Percentiles rank a stretch among this genome's conserved stretches.
These are phyloP conservation scores for Chondrus crispus DNA, from an alignment of 23 red algal genomes.

Conservation along the genomic window DNA sequence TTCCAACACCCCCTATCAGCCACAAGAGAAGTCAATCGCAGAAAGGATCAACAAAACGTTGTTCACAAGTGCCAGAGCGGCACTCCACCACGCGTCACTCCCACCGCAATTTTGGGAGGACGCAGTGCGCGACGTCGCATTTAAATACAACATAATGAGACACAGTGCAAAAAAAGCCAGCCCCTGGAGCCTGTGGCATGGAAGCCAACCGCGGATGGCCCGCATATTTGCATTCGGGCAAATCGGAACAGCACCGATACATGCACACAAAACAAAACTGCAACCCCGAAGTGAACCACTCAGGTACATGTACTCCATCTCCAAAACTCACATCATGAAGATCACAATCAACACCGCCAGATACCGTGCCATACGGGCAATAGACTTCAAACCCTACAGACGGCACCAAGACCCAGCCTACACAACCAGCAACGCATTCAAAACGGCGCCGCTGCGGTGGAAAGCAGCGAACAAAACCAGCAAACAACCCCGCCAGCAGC, in stretches of 20 bases:
- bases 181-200: neutral
- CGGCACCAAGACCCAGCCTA: neutral
- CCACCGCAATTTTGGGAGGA: neutral
- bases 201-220: too few species aligned
- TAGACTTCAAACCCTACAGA: constrained; percentile 20
- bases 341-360: neutral
- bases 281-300: neutral
- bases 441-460: neutral
- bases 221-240: neutral
- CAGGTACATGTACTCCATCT: neutral
- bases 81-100: neutral
- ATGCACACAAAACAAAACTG: neutral
- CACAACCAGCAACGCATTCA: neutral
- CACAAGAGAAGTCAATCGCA: neutral
- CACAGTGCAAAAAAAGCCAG: neutral
- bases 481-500: too few species aligned
- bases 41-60: neutral
- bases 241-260: neutral
- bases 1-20: neutral
- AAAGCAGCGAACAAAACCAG: neutral
- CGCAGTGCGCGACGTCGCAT: neutral
- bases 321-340: neutral
- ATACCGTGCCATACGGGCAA: neutral
- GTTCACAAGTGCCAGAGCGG: neutral
- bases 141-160: constrained; percentile 5